Base-by-base conservation (phyloP, 2,329 filamentous ascomycete species). In the Fusarium napiforme region DNA sequence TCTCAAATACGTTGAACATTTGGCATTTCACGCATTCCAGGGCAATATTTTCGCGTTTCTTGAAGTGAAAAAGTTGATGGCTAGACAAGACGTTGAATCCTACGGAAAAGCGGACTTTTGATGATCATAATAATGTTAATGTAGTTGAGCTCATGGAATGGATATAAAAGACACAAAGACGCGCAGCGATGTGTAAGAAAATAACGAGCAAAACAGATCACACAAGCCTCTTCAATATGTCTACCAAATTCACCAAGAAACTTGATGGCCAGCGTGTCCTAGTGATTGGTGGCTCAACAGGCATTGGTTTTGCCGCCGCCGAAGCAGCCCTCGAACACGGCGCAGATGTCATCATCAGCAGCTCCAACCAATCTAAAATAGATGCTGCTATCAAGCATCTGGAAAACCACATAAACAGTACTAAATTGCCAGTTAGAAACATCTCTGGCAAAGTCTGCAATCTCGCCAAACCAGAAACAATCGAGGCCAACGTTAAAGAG, bases 391-490 rank as follows among this genome's bases (percentile, higher is more conserved):
- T 56, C 9, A 5, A 56, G n/a, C 16, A 30, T 0, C 23, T 60
- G 5, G 3, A 36, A 9, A 9, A 1, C 3, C 15, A 15, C 1
- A 21, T 43, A 4, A 2, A 43, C n/a, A n/a, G n/a, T n/a, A n/a
- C n/a, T n/a, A n/a, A n/a, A 0, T n/a, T 58, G 2, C 30, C 40
- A 16, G 4, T 16, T 5, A 19, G 30, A 3, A 47, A 36, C 10
- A 36, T 47, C 3, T 47, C 14, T 5, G 23, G 55, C 0, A 58
- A 47, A 28, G 37, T 42, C 10, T 60, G 58, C 19, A 26, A 60
- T 15, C 19, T 60, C 3, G 49, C 47, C 15, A 2, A 32, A 0
- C n/a, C 37, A 1, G 37, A 43, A 5, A 56, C 47, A 34, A 28
- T 55, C 6, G 58, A 60, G 37, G 9, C 28, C 16, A 34, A 56